phyloP scores from a whole-genome alignment of 495 filamentous ascomycete genomes.

The Lineolata rhizophorae region DNA sequence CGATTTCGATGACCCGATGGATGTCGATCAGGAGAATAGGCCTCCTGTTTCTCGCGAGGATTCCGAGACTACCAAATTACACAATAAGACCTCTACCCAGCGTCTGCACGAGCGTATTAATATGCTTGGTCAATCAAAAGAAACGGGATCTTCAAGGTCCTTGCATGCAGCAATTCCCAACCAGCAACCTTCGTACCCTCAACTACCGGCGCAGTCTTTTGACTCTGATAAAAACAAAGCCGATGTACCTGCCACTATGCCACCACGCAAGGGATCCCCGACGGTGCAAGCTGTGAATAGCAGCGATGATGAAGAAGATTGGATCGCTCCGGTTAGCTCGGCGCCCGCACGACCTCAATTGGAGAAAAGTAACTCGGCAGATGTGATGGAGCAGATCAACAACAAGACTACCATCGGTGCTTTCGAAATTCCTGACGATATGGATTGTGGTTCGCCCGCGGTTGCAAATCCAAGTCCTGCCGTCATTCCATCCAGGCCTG shows the following conservation, averaged over 20 bases:
- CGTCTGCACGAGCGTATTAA: slow-evolving; percentile 80
- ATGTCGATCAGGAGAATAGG: slow-evolving; percentile 29
- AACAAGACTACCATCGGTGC: too few species aligned
- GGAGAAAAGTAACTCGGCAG: too few species aligned
- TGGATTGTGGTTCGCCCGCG: too few species aligned
- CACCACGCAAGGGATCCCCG: too few species aligned
- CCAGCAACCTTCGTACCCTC: slow-evolving; percentile 30
- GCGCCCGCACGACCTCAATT: too few species aligned
- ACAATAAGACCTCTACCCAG: slow-evolving; percentile 82
- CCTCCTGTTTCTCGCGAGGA: slow-evolving; percentile 13
- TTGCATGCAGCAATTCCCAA: slow-evolving; percentile 32
- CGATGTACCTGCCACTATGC: too few species aligned
- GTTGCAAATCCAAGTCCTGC: too few species aligned
- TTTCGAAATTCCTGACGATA: too few species aligned
- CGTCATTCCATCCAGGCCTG: too few species aligned
- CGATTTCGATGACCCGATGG: slow-evolving; percentile 26
- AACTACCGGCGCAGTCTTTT: too few species aligned
- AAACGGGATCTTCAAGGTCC: slow-evolving; percentile 47
- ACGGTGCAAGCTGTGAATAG: too few species aligned
- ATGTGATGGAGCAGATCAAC: too few species aligned
- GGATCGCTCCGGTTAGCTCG: slow-evolving; percentile 42
- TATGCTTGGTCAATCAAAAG: slow-evolving; percentile 67
- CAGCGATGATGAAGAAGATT: slow-evolving; percentile 41
- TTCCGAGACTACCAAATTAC: slow-evolving; percentile 29
- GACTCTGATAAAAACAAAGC: slow-evolving; percentile 14